Evolutionary conservation across 768 basidiomycete species (phyloP).

Genomic region (Amanita muscaria): DNA sequence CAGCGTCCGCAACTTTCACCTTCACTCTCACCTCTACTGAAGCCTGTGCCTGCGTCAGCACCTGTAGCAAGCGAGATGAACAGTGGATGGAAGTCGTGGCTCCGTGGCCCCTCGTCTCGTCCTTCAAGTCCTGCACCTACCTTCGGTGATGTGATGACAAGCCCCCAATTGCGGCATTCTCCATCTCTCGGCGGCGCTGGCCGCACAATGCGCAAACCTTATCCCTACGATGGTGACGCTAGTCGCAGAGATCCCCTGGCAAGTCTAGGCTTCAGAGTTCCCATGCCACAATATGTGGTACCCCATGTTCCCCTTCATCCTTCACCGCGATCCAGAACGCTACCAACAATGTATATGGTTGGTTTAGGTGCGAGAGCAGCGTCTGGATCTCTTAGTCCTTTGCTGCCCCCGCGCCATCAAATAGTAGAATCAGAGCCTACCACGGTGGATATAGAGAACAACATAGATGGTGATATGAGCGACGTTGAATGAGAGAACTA

Average conservation of each 20-base stretch:
- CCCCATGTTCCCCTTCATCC: conserved; percentile 4
- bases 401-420: not conserved
- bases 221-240: conserved; percentile 9
- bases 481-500: conserved; percentile 5
- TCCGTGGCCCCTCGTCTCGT: conserved; percentile 33
- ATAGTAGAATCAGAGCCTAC: not conserved
- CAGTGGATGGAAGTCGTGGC: conserved; percentile 51
- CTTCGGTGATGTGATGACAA: conserved; percentile 66
- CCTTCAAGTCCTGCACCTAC: conserved; percentile 43
- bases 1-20: conserved; percentile 6
- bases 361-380: conserved; percentile 43
- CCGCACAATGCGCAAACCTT: conserved; percentile 11
- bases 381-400: conserved; percentile 12
- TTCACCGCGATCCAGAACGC: conserved; percentile 34
- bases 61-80: conserved; percentile 2
- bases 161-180: conserved; percentile 45
- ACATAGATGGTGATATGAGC: not conserved
- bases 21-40: conserved; percentile 9
- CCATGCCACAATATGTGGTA: conserved; percentile 41
- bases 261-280: conserved; percentile 42
- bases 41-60: conserved; percentile 10
- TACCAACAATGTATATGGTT: conserved; percentile 57
- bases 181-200: conserved; percentile 26
- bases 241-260: conserved; percentile 31
- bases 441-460: not conserved